Conservation (phyloP, 2,329 filamentous ascomycete species). For the Trichocomaceae sp. region DNA sequence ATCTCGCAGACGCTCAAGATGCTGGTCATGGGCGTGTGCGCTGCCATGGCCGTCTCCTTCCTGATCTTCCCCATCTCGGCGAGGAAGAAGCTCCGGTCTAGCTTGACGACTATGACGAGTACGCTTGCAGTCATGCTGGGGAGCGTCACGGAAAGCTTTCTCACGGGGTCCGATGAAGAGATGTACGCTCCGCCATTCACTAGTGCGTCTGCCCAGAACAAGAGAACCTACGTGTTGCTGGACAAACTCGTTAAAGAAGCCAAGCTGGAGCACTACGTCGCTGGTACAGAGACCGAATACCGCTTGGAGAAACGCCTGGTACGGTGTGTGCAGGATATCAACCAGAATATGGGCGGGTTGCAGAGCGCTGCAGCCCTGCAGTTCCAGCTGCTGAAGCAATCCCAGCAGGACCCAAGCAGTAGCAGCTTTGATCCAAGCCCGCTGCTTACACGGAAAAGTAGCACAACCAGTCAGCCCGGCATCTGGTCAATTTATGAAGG, state of each 20-base stretch:
- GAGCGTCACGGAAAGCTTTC: slow-evolving; percentile 73
- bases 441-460: slow-evolving; percentile 15
- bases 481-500: slow-evolving; percentile 38
- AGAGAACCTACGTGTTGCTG: slow-evolving; percentile 61
- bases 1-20: slow-evolving; percentile 78
- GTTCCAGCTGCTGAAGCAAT: slow-evolving; percentile 71
- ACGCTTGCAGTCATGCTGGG: slow-evolving; percentile 75
- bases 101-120: slow-evolving; percentile 66
- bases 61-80: slow-evolving; percentile 73
- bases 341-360: slow-evolving; percentile 83
- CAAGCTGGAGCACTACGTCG: slow-evolving; percentile 78
- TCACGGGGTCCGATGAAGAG: slow-evolving; percentile 75
- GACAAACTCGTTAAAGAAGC: slow-evolving; percentile 75
- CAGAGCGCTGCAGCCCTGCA: slow-evolving; percentile 85
- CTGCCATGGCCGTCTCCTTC: slow-evolving; percentile 67
- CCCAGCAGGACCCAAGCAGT: slow-evolving; percentile 10
- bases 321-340: slow-evolving; percentile 74
- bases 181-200: slow-evolving; percentile 61
- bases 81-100: slow-evolving; percentile 63
- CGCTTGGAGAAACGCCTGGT: slow-evolving; percentile 71
- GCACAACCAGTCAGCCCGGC: slow-evolving; percentile 22
- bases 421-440: background rate
- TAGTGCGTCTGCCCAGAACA: slow-evolving; percentile 57
- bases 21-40: slow-evolving; percentile 68
- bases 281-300: slow-evolving; percentile 74